Percentiles rank a stretch among this genome's conserved stretches.
These are phyloP conservation scores for Gnomoniopsis sp. DNA, from an alignment of 2,329 filamentous ascomycete genomes.

Conservation along the genomic window DNA sequence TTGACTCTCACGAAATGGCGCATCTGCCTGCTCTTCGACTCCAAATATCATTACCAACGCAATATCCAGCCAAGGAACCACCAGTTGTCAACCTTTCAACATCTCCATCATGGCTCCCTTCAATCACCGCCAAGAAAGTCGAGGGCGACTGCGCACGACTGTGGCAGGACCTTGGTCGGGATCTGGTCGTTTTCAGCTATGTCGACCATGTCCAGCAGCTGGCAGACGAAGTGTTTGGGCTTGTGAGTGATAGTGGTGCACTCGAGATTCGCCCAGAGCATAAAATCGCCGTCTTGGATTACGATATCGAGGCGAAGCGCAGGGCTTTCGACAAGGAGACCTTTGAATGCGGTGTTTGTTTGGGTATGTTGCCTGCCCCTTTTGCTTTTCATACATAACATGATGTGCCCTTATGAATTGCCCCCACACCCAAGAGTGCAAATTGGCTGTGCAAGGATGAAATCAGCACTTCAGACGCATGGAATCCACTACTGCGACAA, in stretches of 20 bases:
- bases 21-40: conserved; percentile 58
- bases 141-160: conserved; percentile 47
- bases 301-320: conserved; percentile 70
- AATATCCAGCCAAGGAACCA: conserved; percentile 53
- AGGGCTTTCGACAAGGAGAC: conserved; percentile 78
- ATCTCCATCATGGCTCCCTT: conserved; percentile 55
- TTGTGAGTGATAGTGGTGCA: conserved; percentile 44
- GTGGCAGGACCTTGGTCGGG: conserved; percentile 61
- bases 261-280: conserved; percentile 53
- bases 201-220: conserved; percentile 61
- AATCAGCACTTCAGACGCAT: too few species aligned
- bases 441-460: background rate
- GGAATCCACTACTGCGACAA: too few species aligned
- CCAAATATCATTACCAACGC: conserved; percentile 50
- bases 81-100: conserved; percentile 51
- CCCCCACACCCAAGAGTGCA: background rate
- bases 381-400: too few species aligned
- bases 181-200: conserved; percentile 58
- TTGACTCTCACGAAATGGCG: conserved; percentile 48
- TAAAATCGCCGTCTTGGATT: conserved; percentile 72
- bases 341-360: conserved; percentile 82
- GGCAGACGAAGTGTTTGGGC: conserved; percentile 58
- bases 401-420: background rate
- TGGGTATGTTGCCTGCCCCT: conserved; percentile 45
- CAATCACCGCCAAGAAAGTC: conserved; percentile 43